These are phyloP conservation scores for Fraxinus albicans DNA, from an alignment of 305 asterid genomes.

Conservation along the genomic window DNA sequence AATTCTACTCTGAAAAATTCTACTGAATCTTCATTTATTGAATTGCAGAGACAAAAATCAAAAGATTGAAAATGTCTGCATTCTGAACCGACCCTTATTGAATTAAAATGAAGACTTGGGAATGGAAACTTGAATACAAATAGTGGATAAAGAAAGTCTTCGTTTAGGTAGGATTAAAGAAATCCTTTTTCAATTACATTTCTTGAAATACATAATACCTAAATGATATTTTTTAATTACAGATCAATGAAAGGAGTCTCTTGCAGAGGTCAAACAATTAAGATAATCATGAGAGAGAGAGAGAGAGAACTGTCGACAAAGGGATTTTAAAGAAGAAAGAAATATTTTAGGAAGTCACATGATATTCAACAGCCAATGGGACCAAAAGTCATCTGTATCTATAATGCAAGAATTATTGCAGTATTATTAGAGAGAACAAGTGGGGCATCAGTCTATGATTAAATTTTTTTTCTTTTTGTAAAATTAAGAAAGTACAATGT, in stretches of 20 bases:
- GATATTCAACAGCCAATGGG: conserved; percentile 55
- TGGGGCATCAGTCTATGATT: conserved; percentile 43
- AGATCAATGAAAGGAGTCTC: conserved; percentile 24
- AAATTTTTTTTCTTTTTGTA: conserved; percentile 23
- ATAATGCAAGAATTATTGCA: conserved; percentile 61
- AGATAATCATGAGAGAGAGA: conserved; percentile 31
- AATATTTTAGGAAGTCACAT: conserved; percentile 51
- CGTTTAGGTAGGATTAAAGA: conserved; percentile 51
- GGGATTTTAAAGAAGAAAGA: conserved; percentile 15
- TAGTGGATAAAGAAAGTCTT: conserved; percentile 41
- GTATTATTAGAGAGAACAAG: conserved; percentile 40
- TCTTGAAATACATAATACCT: conserved; percentile 44
- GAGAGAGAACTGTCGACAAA: conserved; percentile 35
- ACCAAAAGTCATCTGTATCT: conserved; percentile 50
- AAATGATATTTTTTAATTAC: conserved; percentile 24
- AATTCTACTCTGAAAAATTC: conserved; percentile 18
- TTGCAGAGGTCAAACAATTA: conserved; percentile 38
- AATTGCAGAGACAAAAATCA: not conserved
- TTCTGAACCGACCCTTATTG: not conserved
- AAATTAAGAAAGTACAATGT: conserved; percentile 16
- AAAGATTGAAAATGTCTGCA: not conserved
- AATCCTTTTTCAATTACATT: conserved; percentile 35
- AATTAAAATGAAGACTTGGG: conserved; percentile 23
- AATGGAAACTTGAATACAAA: conserved; percentile 26
- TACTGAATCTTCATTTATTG: conserved; percentile 22